Base-by-base conservation (phyloP, 768 basidiomycete species). In the Russula olivacea region DNA sequence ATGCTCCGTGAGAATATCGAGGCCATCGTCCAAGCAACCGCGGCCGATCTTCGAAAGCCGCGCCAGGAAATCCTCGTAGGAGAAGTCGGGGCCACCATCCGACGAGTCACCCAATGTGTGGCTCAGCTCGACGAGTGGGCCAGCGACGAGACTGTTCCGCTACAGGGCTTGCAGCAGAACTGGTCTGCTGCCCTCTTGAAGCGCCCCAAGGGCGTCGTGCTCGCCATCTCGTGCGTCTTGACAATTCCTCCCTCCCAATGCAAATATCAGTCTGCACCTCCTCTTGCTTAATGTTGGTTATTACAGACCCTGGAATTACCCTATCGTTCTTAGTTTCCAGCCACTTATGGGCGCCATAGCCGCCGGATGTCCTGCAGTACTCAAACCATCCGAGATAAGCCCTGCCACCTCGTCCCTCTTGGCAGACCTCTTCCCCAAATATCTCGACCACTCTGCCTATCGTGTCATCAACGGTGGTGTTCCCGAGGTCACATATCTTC, bases 321-420 rank as follows among this genome's bases (percentile, higher is more conserved):
- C 65, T 23, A 3, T 68, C n/a, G 25, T 41, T 19, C 53, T 68
- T 48, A 51, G 51, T 17, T 30, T 68, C 32, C 59, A 61, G 28
- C 61, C 66, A 9, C 4, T 67, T 1, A 51, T 66, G 50, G 86
- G 86, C 9, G 92, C 92, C 1, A 81, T 95, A 45, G 86, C 91
- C 0, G 89, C 91, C 2, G 93, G 93, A 7, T 86, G 86, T 68
- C 77, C 87, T 0, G 83, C 81, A 3, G 74, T 87, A 5, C 51
- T 93, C 56, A 94, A 94, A 71, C 89, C 89, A 0, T 88, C 92
- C 1, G 93, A 94, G 69, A 74, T 82, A 3, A 75, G 82, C 0
- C 82, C 86, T 0, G 79, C 81, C 2, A 75, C 77, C 4, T 82
- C 81, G 48, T 68, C 79, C 11, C 78, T 93, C 12, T 70, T 91